Percentiles rank a stretch among this genome's conserved stretches.
Evolutionary conservation across 257 asterid genomes (phyloP).

Genomic region (Penstemon barbatus): DNA sequence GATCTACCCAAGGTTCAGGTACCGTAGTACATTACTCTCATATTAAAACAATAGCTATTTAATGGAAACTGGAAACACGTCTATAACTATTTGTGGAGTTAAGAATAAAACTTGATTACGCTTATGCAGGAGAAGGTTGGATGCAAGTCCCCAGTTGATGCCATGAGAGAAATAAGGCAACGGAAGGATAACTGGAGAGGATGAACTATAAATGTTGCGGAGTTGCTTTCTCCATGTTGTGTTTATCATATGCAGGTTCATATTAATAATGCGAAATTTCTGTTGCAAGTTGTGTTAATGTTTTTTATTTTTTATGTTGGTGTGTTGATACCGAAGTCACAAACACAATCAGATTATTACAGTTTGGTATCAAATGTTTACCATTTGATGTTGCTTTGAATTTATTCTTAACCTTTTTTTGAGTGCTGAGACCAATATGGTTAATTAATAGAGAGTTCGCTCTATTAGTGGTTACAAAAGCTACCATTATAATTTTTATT

Average conservation of each 20-base stretch:
- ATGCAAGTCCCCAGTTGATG: conserved; percentile 76
- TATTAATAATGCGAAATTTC: conserved; percentile 14
- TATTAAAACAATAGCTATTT: neutral
- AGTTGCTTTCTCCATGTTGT: neutral
- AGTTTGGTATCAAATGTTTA: neutral
- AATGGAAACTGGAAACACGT: neutral
- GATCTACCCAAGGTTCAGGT: conserved; percentile 91
- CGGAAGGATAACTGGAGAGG: conserved; percentile 84
- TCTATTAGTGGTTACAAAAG: neutral
- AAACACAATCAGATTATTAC: neutral
- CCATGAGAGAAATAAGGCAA: conserved; percentile 62
- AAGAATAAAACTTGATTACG: conserved; percentile 11
- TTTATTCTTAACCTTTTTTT: conserved; percentile 8
- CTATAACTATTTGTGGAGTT: neutral
- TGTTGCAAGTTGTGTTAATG: neutral
- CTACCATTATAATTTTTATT: too few relatives aligned
- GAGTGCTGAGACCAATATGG: neutral
- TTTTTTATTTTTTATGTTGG: neutral
- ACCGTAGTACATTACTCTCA: neutral
- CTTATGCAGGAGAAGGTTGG: conserved; percentile 66
- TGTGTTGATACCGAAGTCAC: conserved; percentile 1
- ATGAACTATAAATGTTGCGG: conserved; percentile 17
- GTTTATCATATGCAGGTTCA: neutral
- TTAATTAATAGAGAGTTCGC: neutral
- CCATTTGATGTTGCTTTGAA: conserved; percentile 1